Percentiles rank a stretch among this genome's conserved stretches.
Evolutionary conservation across 2,329 filamentous ascomycete genomes (phyloP).

Genomic region (Xylaria multiplex): DNA sequence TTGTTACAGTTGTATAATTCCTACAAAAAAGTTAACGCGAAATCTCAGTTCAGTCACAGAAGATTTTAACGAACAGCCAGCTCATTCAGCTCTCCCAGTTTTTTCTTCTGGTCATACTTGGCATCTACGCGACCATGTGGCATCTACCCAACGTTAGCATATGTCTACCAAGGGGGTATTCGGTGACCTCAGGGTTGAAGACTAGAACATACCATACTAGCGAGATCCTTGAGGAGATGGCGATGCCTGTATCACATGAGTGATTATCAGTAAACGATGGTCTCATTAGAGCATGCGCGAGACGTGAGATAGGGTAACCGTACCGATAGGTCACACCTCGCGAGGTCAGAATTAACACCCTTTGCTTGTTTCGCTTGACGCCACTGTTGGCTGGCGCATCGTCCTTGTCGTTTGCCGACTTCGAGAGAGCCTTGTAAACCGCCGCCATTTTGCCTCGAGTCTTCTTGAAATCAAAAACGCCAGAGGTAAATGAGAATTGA

Average conservation of each 20-base stretch:
- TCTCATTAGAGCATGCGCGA: conserved; percentile 52
- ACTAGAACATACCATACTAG: conserved; percentile 71
- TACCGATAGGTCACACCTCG: conserved; percentile 83
- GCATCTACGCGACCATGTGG: conserved; percentile 94
- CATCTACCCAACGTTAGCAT: conserved; percentile 33
- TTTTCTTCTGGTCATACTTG: conserved; percentile 96
- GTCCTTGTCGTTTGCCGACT: conserved; percentile 61
- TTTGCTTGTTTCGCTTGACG: conserved; percentile 74
- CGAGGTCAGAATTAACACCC: conserved; percentile 90
- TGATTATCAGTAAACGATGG: conserved; percentile 50
- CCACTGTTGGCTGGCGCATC: conserved; percentile 61
- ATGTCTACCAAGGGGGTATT: neutral
- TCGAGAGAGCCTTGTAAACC: conserved; percentile 79
- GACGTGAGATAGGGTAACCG: conserved; percentile 3
- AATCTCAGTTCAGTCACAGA: neutral
- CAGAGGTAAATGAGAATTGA: neutral
- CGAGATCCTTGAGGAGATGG: conserved; percentile 89
- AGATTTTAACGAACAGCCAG: conserved; percentile 31
- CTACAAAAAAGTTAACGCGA: conserved; percentile 22
- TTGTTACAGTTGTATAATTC: conserved; percentile 90
- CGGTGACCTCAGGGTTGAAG: neutral
- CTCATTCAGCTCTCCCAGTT: conserved; percentile 63
- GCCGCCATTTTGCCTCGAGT: conserved; percentile 66
- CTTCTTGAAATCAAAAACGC: neutral
- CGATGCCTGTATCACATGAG: conserved; percentile 72